These are phyloP conservation scores for Neurospora sp. DNA, from an alignment of 495 filamentous ascomycete genomes.

Conservation along the genomic window DNA sequence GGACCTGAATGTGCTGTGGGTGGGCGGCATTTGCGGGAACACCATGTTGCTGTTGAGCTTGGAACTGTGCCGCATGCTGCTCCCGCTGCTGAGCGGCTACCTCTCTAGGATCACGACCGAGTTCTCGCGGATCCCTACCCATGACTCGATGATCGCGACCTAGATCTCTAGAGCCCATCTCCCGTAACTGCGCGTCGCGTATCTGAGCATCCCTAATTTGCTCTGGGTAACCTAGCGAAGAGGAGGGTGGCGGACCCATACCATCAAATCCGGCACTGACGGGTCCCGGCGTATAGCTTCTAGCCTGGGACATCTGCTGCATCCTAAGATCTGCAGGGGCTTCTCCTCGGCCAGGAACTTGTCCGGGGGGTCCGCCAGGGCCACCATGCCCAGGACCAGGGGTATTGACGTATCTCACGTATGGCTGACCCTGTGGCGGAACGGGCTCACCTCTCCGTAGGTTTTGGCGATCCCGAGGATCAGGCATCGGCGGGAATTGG, in stretches of 20 bases:
- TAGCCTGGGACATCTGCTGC: slow-evolving; percentile 5
- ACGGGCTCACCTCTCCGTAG: slow-evolving; percentile 7
- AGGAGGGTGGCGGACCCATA: slow-evolving; percentile 12
- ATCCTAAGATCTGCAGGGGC: background rate
- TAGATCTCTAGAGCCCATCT: slow-evolving; percentile 4
- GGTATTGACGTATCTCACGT: slow-evolving; percentile 18
- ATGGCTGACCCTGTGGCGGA: slow-evolving; percentile 22
- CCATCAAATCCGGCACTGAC: slow-evolving; percentile 9
- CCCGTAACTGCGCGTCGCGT: slow-evolving; percentile 2
- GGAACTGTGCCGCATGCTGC: background rate
- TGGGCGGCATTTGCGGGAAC: background rate
- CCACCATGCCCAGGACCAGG: slow-evolving; percentile 15
- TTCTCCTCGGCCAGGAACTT: background rate
- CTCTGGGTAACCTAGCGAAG: slow-evolving; percentile 5
- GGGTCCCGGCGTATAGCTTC: slow-evolving; percentile 21
- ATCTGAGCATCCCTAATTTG: slow-evolving; percentile 7
- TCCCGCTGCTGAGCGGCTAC: slow-evolving; percentile 1
- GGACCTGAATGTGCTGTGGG: background rate
- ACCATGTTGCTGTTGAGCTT: background rate
- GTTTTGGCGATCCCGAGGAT: slow-evolving; percentile 1
- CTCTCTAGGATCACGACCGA: background rate
- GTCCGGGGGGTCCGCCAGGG: background rate
- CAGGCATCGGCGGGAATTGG: slow-evolving; percentile 12
- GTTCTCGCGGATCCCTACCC: slow-evolving; percentile 10
- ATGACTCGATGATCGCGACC: slow-evolving; percentile 4